Conservation (phyloP, 2,329 filamentous ascomycete species). For the Penicillium sp. region DNA sequence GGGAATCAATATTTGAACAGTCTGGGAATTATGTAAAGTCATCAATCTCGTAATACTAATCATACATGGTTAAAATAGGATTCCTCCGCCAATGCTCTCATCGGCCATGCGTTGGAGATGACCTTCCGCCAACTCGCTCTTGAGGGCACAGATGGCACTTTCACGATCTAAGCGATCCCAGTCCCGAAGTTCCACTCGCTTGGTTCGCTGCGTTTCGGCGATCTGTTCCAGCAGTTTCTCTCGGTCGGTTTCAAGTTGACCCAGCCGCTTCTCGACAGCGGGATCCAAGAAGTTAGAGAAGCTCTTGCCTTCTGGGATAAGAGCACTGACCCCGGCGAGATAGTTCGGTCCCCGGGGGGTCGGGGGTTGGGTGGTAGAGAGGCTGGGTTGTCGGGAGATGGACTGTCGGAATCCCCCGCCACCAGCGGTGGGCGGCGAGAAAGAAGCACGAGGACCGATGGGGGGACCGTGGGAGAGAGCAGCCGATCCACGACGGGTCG, state of each 20-base stretch:
- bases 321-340: slow-evolving; percentile 39
- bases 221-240: slow-evolving; percentile 49
- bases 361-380: slow-evolving; percentile 39
- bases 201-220: slow-evolving; percentile 46
- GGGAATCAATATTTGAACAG: too few relatives aligned
- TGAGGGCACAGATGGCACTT: slow-evolving; percentile 48
- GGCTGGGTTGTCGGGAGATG: slow-evolving; percentile 40
- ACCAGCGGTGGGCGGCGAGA: slow-evolving; percentile 28
- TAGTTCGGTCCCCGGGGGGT: slow-evolving; percentile 43
- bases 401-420: slow-evolving; percentile 38
- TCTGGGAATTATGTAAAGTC: too few relatives aligned
- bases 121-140: slow-evolving; percentile 51
- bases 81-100: slow-evolving; percentile 43
- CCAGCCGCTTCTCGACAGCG: slow-evolving; percentile 46
- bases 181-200: slow-evolving; percentile 46
- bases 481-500: slow-evolving; percentile 37
- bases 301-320: slow-evolving; percentile 47
- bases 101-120: slow-evolving; percentile 50
- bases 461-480: slow-evolving; percentile 35
- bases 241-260: slow-evolving; percentile 47
- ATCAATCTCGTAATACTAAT: neutral
- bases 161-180: slow-evolving; percentile 53
- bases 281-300: slow-evolving; percentile 42
- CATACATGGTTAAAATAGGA: slow-evolving; percentile 34
- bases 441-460: slow-evolving; percentile 40